Percentiles rank a stretch among this genome's conserved stretches.
Conservation (phyloP, 352 stramenopile genomes). For the Pythium brachiatum region DNA sequence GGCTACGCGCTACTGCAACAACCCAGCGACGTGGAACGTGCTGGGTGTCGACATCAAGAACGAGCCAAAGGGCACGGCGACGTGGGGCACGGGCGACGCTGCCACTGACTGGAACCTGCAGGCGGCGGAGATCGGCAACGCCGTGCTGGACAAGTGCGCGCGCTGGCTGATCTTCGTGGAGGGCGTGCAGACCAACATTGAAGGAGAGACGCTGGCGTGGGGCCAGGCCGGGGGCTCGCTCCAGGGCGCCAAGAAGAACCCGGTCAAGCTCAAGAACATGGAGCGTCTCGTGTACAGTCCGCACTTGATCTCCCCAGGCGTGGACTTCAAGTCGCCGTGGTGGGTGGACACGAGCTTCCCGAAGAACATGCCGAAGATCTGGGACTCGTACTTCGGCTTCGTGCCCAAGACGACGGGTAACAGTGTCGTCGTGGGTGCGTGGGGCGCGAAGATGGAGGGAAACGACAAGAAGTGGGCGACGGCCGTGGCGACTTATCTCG, state of each 20-base stretch:
- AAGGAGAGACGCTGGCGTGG: constrained; percentile 51
- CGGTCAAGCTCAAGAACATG: constrained; percentile 68
- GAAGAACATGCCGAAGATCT: constrained; percentile 63
- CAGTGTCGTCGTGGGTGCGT: constrained; percentile 60
- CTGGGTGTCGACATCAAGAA: constrained; percentile 80
- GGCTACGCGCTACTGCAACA: constrained; percentile 58
- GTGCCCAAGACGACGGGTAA: constrained; percentile 51
- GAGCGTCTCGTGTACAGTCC: constrained; percentile 67
- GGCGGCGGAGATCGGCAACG: constrained; percentile 64
- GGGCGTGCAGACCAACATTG: constrained; percentile 69
- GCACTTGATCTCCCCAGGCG: constrained; percentile 58
- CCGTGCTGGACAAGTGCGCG: constrained; percentile 56
- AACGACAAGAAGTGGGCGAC: constrained; percentile 59
- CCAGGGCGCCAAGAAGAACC: constrained; percentile 55
- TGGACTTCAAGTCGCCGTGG: constrained; percentile 64
- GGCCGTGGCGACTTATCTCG: constrained; percentile 47
- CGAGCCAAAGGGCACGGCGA: constrained; percentile 64
- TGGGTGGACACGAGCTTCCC: constrained; percentile 58
- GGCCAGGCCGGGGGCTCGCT: constrained; percentile 61
- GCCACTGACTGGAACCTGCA: constrained; percentile 67
- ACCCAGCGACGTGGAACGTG: constrained; percentile 67
- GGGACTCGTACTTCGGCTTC: constrained; percentile 70
- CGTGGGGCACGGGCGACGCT: constrained; percentile 56
- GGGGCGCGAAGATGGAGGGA: constrained; percentile 61
- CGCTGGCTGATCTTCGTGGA: constrained; percentile 71